Conservation (phyloP, 768 basidiomycete species). For the Pleurotus tuber-regium region DNA sequence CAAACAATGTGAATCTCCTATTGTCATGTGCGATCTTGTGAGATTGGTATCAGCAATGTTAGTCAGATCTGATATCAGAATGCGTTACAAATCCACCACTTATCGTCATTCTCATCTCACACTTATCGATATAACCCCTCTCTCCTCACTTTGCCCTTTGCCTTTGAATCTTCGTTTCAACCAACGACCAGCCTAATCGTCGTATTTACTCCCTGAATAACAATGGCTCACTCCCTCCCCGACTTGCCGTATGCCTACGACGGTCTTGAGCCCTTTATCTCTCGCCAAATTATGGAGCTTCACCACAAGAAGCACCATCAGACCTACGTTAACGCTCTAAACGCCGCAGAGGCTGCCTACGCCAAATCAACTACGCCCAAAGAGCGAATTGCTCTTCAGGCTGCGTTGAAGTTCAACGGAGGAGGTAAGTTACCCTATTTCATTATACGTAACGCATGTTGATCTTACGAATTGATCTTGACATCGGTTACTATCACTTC, state of each 20-base stretch:
- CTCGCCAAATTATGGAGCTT: slow-evolving; percentile 88
- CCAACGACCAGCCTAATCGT: too few relatives aligned
- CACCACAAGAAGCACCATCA: slow-evolving; percentile 93
- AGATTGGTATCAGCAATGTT: too few relatives aligned
- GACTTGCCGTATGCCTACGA: slow-evolving; percentile 69
- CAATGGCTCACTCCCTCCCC: slow-evolving; percentile 59
- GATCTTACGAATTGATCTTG: slow-evolving; percentile 12
- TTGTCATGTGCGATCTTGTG: too few relatives aligned
- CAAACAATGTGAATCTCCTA: too few relatives aligned
- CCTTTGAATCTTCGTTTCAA: too few relatives aligned
- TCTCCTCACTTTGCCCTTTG: too few relatives aligned
- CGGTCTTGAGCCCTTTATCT: slow-evolving; percentile 91
- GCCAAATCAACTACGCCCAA: slow-evolving; percentile 61
- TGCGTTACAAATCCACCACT: too few relatives aligned
- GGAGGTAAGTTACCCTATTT: slow-evolving; percentile 62
- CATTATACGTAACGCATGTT: slow-evolving; percentile 13
- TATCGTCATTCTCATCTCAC: too few relatives aligned
- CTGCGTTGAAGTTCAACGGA: slow-evolving; percentile 95
- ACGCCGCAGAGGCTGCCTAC: slow-evolving; percentile 88
- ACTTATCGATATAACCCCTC: too few relatives aligned
- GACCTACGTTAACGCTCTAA: slow-evolving; percentile 92
- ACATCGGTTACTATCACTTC: slow-evolving; percentile 11
- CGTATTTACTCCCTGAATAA: neutral
- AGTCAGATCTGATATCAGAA: too few relatives aligned
- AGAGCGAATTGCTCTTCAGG: slow-evolving; percentile 80